Conservation (phyloP, 2,329 filamentous ascomycete species). For the Aspergillus alliaceus region DNA sequence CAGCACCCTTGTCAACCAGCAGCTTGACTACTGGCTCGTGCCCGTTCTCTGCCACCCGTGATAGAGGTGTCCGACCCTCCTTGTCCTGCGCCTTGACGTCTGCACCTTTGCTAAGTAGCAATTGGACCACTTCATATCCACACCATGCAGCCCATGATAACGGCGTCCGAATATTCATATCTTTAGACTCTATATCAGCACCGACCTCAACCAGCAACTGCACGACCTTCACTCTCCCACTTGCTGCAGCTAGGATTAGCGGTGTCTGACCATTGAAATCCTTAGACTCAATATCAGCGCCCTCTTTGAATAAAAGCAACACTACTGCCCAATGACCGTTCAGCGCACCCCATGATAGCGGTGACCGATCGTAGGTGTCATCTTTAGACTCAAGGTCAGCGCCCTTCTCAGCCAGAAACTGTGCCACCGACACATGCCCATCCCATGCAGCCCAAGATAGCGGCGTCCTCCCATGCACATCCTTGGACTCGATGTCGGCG, state of each 20-base stretch:
- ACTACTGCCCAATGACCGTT: neutral
- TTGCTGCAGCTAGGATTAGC: no score
- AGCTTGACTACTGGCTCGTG: no score
- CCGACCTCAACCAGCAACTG: neutral
- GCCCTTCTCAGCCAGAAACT: no score
- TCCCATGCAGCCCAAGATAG: neutral
- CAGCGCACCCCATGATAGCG: neutral
- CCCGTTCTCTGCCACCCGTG: no score
- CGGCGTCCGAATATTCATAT: neutral
- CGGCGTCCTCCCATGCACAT: neutral
- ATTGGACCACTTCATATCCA: no score
- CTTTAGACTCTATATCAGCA: neutral
- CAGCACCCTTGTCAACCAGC: no score
- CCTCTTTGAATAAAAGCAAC: no score
- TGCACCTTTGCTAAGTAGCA: no score
- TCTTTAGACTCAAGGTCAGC: neutral
- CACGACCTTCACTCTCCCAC: neutral
- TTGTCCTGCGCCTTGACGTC: no score
- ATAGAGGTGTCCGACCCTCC: no score
- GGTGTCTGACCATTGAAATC: neutral
- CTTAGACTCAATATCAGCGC: neutral
- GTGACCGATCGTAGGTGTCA: neutral
- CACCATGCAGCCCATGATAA: conserved; percentile 15
- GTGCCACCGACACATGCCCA: neutral
- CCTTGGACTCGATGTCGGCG: neutral